Percentiles rank a stretch among this genome's conserved stretches.
These are phyloP conservation scores for Naganishia antarctica DNA, from an alignment of 768 basidiomycete genomes.

Conservation along the genomic window DNA sequence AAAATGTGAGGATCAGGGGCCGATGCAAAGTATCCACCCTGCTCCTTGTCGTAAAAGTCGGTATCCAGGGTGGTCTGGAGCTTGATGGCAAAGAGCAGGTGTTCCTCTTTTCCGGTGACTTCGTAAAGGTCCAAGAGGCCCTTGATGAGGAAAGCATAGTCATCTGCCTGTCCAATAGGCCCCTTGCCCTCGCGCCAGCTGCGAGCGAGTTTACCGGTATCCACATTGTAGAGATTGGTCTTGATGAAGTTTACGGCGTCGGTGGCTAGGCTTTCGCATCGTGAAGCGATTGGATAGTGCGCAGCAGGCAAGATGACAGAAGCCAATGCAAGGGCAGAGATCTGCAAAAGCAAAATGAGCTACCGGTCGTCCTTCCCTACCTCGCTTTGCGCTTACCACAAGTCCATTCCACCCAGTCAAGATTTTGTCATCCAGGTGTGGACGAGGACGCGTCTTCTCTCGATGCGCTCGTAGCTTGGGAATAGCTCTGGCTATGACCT, in stretches of 20 bases:
- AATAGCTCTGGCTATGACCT: slow-evolving; percentile 33
- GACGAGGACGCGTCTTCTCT: slow-evolving; percentile 49
- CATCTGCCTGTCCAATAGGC: slow-evolving; percentile 51
- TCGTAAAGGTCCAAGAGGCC: slow-evolving; percentile 51
- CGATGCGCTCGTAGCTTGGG: slow-evolving; percentile 42
- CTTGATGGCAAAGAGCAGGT: slow-evolving; percentile 47
- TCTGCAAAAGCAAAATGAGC: slow-evolving; percentile 25
- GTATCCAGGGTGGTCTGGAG: slow-evolving; percentile 51
- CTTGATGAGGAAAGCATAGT: slow-evolving; percentile 51
- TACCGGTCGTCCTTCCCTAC: too few relatives aligned
- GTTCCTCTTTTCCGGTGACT: slow-evolving; percentile 48
- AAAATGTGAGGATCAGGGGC: slow-evolving; percentile 50
- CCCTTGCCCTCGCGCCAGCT: slow-evolving; percentile 51
- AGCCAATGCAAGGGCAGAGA: slow-evolving; percentile 37
- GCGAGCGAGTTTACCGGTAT: slow-evolving; percentile 39
- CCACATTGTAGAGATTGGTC: slow-evolving; percentile 35
- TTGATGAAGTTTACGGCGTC: slow-evolving; percentile 35
- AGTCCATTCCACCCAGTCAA: slow-evolving; percentile 52
- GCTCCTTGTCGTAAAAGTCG: slow-evolving; percentile 51
- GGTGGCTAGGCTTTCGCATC: slow-evolving; percentile 29
- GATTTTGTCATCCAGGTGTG: slow-evolving; percentile 53
- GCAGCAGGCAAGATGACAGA: slow-evolving; percentile 28
- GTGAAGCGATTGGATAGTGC: slow-evolving; percentile 29
- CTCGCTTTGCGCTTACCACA: slow-evolving; percentile 51
- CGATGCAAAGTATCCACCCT: slow-evolving; percentile 52